Evolutionary conservation across 1,284 basidiomycete species (phyloP), one percentile per base, ranked within the genome.

Genomic region (Cutaneotrichosporon daszewskae): DNA sequence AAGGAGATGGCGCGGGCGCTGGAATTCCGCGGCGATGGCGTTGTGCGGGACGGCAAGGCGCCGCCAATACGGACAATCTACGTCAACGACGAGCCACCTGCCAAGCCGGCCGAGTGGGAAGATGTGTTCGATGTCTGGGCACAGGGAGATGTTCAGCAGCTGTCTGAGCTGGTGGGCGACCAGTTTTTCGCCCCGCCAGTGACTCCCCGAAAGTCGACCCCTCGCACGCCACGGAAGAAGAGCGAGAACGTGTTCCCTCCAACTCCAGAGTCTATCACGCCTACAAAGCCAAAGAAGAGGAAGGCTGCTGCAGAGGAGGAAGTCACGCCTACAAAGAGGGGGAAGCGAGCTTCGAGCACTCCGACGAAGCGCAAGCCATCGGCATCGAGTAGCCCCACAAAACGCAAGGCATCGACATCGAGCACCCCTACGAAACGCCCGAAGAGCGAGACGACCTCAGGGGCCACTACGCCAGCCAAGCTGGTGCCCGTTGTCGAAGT

Each of bases 91-190:
- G 89, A 95, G 58, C 89, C 91, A 59, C 91, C 91, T 0, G 79
- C 82, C 12, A 87, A 87, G 10, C 82, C 82, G 7, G 76, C 81
- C 39, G 87, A 91, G 55, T 95, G 89, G 89, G 83, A 87, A 53
- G 86, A 82, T 18, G 83, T 91, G 3, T 95, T 96, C 58, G 90
- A 96, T 68, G 78, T 82, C 22, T 96, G 89, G 87, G 69, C 91
- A 35, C 81, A 88, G 57, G 89, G 90, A 3, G 88, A 96, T 62
- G 82, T 88, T 4, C 91, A 95, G 67, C 63, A 63, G 19, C 88
- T 91, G 66, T 84, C 85, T 3, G 68, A 71, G 8, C 39, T 54
- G 4, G 45, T 54, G 13, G 45, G 22, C 18, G 47, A 54, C 32
- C 22, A 32, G 19, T 18, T n/a, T 6, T 54, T 42, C 19, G 52